Conservation (phyloP, 169 alveolate species). For the Babesia microti region DNA sequence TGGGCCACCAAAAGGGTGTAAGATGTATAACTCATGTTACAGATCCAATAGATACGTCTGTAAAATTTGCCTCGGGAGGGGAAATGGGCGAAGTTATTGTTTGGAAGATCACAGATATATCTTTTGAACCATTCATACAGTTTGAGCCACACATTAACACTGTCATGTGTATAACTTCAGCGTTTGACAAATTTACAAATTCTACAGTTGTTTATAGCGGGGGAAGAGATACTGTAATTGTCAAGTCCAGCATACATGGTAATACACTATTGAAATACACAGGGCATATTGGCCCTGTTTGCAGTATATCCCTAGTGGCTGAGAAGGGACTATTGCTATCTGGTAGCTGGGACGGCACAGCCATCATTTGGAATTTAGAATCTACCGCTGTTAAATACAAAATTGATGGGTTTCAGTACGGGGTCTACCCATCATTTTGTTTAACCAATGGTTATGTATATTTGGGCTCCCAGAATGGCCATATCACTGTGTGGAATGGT, state of each 20-base stretch:
- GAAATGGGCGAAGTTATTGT: constrained; percentile 16
- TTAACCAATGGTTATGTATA: constrained; percentile 9
- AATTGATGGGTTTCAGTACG: constrained; percentile 9
- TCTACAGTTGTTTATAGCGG: constrained; percentile 16
- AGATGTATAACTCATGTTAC: constrained; percentile 21
- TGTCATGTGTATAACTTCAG: constrained; percentile 16
- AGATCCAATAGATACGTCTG: constrained; percentile 1
- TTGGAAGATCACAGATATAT: constrained; percentile 14
- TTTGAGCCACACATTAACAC: constrained; percentile 24
- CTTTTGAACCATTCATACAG: constrained; percentile 5
- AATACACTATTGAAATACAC: constrained; percentile 8
- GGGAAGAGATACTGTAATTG: constrained; percentile 33
- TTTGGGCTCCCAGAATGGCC: constrained; percentile 39
- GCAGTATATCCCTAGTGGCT: constrained; percentile 24
- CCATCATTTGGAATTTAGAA: constrained; percentile 30
- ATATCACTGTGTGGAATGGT: constrained; percentile 28
- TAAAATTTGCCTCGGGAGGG: constrained; percentile 24
- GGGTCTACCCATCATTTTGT: constrained; percentile 16
- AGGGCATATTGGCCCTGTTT: constrained; percentile 42
- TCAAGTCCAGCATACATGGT: constrained; percentile 14
- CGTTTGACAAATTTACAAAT: constrained; percentile 3
- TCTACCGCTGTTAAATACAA: constrained; percentile 18
- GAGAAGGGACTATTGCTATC: constrained; percentile 11
- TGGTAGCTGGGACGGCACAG: constrained; percentile 52
- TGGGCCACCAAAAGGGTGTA: constrained; percentile 3